A percentile compares a stretch with the other conserved stretches of the same genome.
Conservation (phyloP, 345 rosid species). For the Combretum micranthum region DNA sequence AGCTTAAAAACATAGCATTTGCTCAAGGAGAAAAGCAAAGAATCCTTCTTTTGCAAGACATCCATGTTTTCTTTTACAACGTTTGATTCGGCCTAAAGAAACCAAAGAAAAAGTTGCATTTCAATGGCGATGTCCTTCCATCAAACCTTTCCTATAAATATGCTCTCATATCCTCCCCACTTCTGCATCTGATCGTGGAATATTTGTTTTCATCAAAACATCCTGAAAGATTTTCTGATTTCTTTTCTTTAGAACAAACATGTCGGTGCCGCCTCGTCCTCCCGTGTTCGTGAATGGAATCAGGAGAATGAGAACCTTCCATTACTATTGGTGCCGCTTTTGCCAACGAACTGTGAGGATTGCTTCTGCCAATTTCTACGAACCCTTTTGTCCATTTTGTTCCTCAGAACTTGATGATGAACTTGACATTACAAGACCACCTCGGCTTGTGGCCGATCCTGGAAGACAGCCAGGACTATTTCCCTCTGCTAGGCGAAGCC, state of each 20-base stretch:
- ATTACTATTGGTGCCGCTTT: constrained; percentile 56
- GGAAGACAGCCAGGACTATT: constrained; percentile 17
- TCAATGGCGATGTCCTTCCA: neutral
- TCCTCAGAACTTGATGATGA: constrained; percentile 31
- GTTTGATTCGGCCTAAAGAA: too few relatives aligned
- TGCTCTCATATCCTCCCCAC: neutral
- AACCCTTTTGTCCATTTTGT: constrained; percentile 50
- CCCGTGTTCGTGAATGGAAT: constrained; percentile 45
- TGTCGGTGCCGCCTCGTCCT: constrained; percentile 35
- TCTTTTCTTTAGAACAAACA: neutral
- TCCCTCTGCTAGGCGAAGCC: neutral
- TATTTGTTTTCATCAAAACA: neutral
- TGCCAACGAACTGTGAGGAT: constrained; percentile 52
- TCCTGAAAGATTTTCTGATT: neutral
- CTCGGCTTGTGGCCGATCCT: constrained; percentile 7
- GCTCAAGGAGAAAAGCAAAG: too few relatives aligned
- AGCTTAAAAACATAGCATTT: too few relatives aligned
- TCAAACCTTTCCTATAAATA: neutral
- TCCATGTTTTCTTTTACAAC: too few relatives aligned
- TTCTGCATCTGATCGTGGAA: neutral
- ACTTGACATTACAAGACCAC: constrained; percentile 40
- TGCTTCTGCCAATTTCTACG: constrained; percentile 23
- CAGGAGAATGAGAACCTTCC: constrained; percentile 57
- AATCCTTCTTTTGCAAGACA: too few relatives aligned
- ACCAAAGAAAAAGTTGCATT: too few relatives aligned